phyloP scores from a whole-genome alignment of 345 rosid species.

The Carallia pectinifolia region DNA sequence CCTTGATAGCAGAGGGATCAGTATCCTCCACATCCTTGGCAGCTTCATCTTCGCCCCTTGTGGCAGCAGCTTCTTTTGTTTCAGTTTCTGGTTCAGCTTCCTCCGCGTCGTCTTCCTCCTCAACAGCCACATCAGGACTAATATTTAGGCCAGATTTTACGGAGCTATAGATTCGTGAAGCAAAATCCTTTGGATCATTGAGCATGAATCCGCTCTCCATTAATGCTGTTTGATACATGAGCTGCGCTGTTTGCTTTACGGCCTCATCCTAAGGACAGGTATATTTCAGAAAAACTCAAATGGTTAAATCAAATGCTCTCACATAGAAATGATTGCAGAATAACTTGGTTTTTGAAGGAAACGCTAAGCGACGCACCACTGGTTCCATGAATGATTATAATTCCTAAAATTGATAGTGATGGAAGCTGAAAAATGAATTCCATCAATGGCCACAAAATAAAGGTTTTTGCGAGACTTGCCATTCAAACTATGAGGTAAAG shows the following conservation, averaged over 20 bases:
- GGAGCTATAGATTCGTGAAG: conserved; percentile 69
- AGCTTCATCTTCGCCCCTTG: conserved; percentile 28
- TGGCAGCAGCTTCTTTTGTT: conserved; percentile 33
- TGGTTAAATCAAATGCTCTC: too few relatives aligned
- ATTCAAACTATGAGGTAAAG: too few relatives aligned
- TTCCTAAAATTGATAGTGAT: too few relatives aligned
- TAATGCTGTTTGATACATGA: conserved; percentile 88
- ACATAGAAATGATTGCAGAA: too few relatives aligned
- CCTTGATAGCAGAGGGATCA: conserved; percentile 39
- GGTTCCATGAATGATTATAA: too few relatives aligned
- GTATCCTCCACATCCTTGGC: conserved; percentile 23
- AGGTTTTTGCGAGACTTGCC: too few relatives aligned
- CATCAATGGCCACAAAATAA: too few relatives aligned
- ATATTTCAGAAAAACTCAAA: background rate
- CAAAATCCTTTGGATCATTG: conserved; percentile 81
- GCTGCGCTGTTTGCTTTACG: conserved; percentile 77
- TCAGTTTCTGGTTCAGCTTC: conserved; percentile 43
- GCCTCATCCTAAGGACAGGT: conserved; percentile 54
- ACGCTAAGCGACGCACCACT: too few relatives aligned
- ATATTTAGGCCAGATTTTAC: conserved; percentile 73
- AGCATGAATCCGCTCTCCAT: conserved; percentile 93
- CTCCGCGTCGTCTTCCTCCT: conserved; percentile 72
- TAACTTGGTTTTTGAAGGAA: too few relatives aligned
- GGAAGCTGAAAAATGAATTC: too few relatives aligned
- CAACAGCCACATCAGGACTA: conserved; percentile 70